phyloP scores from a whole-genome alignment of 331 rosid genomes.

The Malus hybrid region DNA sequence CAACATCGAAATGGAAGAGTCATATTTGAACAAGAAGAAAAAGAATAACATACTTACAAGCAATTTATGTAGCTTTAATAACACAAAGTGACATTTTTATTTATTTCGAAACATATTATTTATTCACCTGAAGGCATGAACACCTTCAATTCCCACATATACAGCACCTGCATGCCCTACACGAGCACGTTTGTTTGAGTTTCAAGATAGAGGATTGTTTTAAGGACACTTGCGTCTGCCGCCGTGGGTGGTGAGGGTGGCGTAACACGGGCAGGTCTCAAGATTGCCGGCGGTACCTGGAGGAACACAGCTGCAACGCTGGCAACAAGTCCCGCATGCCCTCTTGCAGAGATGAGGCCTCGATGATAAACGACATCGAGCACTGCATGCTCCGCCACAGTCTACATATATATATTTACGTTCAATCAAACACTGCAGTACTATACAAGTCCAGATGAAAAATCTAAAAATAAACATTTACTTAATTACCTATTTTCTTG shows the following conservation, averaged over 20 bases:
- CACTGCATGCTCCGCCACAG: slow-evolving; percentile 51
- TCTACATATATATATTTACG: slow-evolving; percentile 22
- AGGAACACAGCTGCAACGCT: slow-evolving; percentile 74
- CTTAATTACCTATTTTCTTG: slow-evolving; percentile 6
- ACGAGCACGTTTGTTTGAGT: background rate
- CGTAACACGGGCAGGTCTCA: slow-evolving; percentile 75
- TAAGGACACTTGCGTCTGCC: slow-evolving; percentile 82
- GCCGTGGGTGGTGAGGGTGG: slow-evolving; percentile 65
- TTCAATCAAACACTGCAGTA: background rate
- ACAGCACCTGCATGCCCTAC: background rate
- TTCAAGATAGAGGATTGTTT: background rate
- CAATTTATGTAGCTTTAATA: background rate
- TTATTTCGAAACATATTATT: background rate
- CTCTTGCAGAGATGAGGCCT: slow-evolving; percentile 58
- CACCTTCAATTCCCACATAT: background rate
- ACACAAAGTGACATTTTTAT: background rate
- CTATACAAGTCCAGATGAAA: background rate
- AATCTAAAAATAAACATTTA: too few species aligned
- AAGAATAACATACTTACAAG: too few species aligned
- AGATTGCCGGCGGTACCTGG: slow-evolving; percentile 77
- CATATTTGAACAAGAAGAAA: too few species aligned
- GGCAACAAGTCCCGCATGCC: slow-evolving; percentile 83
- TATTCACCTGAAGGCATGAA: background rate
- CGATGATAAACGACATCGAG: slow-evolving; percentile 56
- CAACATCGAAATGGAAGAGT: too few species aligned